Base-by-base conservation (phyloP, 345 rosid species). In the Turritis glabra region DNA sequence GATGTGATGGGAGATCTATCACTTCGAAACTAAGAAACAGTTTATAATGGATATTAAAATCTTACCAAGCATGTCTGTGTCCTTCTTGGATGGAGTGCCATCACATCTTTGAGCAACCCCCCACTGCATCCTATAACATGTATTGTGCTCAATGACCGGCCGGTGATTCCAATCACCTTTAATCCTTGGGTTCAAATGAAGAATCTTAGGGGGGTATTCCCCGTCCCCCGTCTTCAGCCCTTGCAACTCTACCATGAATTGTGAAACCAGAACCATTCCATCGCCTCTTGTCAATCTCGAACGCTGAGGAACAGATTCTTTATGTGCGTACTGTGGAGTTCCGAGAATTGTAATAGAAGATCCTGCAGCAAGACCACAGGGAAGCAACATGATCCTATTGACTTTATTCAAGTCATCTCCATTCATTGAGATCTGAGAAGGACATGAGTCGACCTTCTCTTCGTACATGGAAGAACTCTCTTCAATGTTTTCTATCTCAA, bases 41-140 rank as follows among this genome's bases (percentile, higher is more conserved):
- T 23, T 51, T 40, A 15, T 15, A 2, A 35, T 12, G 55, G 29
- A 62, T 43, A 62, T 43, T 46, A 67, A 78, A 55, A 73, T 47
- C 82, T 82, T 83, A 95, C 99, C 96, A 68, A 90, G 86, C 87
- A 84, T 76, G 64, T 92, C 96, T 65, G 82, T 84, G 46, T 92
- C 97, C 17, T 77, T 88, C 81, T 80, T 92, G 43, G 99, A 95
- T 51, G 84, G 87, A 61, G 86, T 75, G 65, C 97, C 99, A 72
- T 92, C 92, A 62, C 99, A 95, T 74, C 99, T 92, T 50, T 92
- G 99, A 82, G 91, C 91, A 54, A 84, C 72, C 18, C 99, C 97
- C 99, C 99, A 95, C 67, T 92, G 99, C 99, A 95, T 95, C 84
- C 99, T 89, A 76, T 95, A 92, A 81, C 99, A 95, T 30, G 97